Evolutionary conservation across 2,329 filamentous ascomycete species (phyloP).

Genomic region (Xylaria sp.): DNA sequence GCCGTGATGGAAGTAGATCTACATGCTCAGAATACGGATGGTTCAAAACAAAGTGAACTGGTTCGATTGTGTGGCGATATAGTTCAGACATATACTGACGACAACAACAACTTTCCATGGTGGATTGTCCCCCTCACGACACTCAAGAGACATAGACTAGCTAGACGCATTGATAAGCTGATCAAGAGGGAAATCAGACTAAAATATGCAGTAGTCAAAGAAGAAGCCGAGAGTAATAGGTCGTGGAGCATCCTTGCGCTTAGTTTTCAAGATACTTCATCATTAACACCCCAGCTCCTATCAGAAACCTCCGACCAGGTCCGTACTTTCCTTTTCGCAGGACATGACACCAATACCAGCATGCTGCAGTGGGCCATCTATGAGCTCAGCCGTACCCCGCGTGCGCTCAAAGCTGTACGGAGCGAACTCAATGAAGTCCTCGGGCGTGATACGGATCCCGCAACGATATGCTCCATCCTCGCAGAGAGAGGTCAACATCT

Average conservation of each 20-base stretch:
- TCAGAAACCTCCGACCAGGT: conserved; percentile 38
- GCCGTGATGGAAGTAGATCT: conserved; percentile 34
- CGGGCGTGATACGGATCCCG: background rate
- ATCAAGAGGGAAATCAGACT: conserved; percentile 24
- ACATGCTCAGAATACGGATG: conserved; percentile 22
- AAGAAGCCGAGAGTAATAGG: conserved; percentile 23
- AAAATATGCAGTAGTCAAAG: conserved; percentile 14
- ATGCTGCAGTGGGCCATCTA: conserved; percentile 37
- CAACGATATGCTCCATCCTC: background rate
- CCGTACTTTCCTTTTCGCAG: conserved; percentile 39
- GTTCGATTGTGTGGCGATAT: conserved; percentile 26
- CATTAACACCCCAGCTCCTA: conserved; percentile 29
- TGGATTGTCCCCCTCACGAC: conserved; percentile 26
- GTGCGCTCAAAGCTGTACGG: conserved; percentile 32
- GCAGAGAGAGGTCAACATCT: conserved; percentile 8
- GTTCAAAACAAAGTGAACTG: conserved; percentile 15
- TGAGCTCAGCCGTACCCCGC: conserved; percentile 35
- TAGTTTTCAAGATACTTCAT: conserved; percentile 31
- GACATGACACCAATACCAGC: conserved; percentile 39
- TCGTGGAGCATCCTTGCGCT: conserved; percentile 34
- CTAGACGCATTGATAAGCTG: background rate
- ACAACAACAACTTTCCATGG: conserved; percentile 29
- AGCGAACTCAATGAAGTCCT: conserved; percentile 35
- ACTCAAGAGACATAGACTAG: conserved; percentile 22
- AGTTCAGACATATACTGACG: conserved; percentile 29